These are phyloP conservation scores for Chalaropsis ovoidea DNA, from an alignment of 2,329 filamentous ascomycete genomes.

Conservation along the genomic window DNA sequence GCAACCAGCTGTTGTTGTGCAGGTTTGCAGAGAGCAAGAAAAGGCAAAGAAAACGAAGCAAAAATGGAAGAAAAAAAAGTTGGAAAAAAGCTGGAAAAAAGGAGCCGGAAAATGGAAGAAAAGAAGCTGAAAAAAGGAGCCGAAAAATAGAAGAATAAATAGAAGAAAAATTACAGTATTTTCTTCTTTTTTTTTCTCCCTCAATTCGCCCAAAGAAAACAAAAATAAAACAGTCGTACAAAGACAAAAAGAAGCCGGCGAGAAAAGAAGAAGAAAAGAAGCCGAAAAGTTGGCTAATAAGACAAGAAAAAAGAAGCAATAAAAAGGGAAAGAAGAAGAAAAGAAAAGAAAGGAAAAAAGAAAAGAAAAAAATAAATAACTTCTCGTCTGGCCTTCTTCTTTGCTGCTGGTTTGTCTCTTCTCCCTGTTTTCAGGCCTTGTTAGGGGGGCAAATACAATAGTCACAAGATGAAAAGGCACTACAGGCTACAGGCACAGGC, in stretches of 20 bases:
- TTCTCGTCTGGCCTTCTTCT: too few relatives aligned
- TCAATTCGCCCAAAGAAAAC: neutral
- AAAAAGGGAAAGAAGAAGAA: slow-evolving; percentile 12
- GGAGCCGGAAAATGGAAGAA: slow-evolving; percentile 13
- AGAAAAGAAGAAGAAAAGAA: neutral
- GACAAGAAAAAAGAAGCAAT: slow-evolving; percentile 5
- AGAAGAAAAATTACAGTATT: too few relatives aligned
- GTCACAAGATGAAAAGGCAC: too few relatives aligned
- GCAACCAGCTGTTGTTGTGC: neutral
- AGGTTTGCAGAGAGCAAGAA: neutral
- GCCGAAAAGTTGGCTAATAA: too few relatives aligned
- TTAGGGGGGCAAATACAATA: too few relatives aligned
- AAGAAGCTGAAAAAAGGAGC: neutral
- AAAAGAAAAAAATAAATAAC: neutral
- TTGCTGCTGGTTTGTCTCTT: too few relatives aligned
- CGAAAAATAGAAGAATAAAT: neutral
- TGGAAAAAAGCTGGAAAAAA: neutral
- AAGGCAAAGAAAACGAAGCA: slow-evolving; percentile 14
- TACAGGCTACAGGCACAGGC: too few relatives aligned
- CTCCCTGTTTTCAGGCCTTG: too few relatives aligned
- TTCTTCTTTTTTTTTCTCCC: too few relatives aligned
- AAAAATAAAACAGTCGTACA: slow-evolving; percentile 8
- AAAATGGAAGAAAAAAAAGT: slow-evolving; percentile 5
- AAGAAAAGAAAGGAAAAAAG: slow-evolving; percentile 1
- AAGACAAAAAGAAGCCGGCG: slow-evolving; percentile 13